Conservation (phyloP, 805 yeast genomes). For the Schwanniomyces polymorphus region DNA sequence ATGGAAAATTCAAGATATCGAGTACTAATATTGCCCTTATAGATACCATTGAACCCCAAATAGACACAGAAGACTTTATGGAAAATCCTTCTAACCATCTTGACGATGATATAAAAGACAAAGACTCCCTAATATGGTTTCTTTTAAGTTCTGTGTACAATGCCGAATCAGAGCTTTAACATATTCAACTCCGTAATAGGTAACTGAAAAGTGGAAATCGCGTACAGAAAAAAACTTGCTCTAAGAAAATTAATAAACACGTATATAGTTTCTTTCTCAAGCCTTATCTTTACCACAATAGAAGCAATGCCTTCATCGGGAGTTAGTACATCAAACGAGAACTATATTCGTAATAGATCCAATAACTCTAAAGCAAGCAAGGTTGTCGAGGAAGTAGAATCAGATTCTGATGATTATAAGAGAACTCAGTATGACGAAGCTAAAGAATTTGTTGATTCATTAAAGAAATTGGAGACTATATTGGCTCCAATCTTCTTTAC, state of each 20-base stretch:
- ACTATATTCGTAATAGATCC: constrained; percentile 18
- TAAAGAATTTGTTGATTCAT: constrained; percentile 26
- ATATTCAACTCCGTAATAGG: neutral
- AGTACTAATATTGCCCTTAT: constrained; percentile 5
- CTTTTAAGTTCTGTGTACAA: constrained; percentile 10
- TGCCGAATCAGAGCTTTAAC: neutral
- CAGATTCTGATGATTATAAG: constrained; percentile 16
- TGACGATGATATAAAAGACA: neutral
- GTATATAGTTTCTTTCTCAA: neutral
- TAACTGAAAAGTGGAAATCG: neutral
- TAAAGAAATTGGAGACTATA: constrained; percentile 33
- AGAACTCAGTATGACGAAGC: constrained; percentile 24
- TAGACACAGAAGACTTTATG: neutral
- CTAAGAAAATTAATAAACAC: neutral
- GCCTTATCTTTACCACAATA: neutral
- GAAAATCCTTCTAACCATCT: too few species aligned
- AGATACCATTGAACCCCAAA: neutral
- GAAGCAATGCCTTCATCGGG: constrained; percentile 23
- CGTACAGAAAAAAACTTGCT: constrained; percentile 1
- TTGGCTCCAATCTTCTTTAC: constrained; percentile 69
- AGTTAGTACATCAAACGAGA: constrained; percentile 13
- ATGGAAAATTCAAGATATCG: constrained; percentile 21
- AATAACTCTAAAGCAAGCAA: constrained; percentile 2
- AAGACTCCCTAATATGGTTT: constrained; percentile 13
- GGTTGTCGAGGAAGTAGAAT: constrained; percentile 5